Base-by-base conservation (phyloP, 1,284 basidiomycete species). In the Moesziomyces parantarcticus region DNA sequence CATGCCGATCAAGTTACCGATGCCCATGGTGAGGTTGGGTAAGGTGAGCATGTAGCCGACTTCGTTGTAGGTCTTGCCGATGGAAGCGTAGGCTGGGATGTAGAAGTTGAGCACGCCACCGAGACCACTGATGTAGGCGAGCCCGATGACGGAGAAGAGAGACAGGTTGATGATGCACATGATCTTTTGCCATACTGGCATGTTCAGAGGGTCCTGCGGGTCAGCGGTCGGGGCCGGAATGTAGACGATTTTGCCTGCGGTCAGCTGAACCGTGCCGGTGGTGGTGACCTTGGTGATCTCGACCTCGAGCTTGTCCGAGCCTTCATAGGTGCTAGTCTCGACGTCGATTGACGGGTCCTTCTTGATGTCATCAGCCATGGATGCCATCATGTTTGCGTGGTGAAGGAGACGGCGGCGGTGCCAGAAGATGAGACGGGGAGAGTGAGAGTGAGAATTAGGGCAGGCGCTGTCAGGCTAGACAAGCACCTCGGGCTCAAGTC, bases 11-110 rank as follows among this genome's bases (percentile, higher is more conserved):
- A 57, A 22, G 29, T 57, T 57, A 2, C 55, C 55, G 34, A 57
- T 50, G 23, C 55, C 55, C 55, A 57, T 57, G 47, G 55, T 57
- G 9, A 57, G 47, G 41, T 57, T 57, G 26, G 55, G 55, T 23
- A 57, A 40, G 32, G 45, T 57, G 14, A 57, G 47, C 23, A 57
- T 41, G 47, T 57, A 57, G 47, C 55, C 48, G 41, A 57, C 48
- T 29, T 57, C 40, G 25, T 57, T 23, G 55, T 57, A 57, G 16
- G 21, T 34, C 23, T 57, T 57, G 40, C 55, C 55, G 22, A 57
- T 57, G 18, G 46, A 22, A 50, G 48, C 55, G 14, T 57, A 57
- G 2, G 21, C 55, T 3, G 55, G 55, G n/a, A 57, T 57, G 55
- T 57, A 57, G 40, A 57, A 57, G 47, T 45, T 23, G 21, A 57